These are phyloP conservation scores for Parastagonospora nodorum DNA, from an alignment of 2,329 filamentous ascomycete species.

Conservation along the genomic window DNA sequence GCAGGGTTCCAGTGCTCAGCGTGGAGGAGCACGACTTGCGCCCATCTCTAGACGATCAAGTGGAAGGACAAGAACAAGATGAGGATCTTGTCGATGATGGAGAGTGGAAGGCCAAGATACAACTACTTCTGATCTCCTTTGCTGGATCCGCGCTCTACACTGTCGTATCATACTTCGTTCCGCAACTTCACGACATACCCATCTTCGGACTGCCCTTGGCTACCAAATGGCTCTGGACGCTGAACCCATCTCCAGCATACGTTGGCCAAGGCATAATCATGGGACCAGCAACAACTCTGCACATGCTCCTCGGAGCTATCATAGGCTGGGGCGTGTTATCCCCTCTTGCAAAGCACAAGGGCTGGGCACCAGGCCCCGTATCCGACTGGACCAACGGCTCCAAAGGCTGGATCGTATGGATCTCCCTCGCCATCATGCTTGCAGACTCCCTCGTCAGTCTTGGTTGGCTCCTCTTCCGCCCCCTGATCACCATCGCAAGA, in stretches of 20 bases:
- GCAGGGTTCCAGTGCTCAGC: slow-evolving; percentile 21
- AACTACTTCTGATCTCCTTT: slow-evolving; percentile 64
- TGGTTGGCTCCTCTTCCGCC: slow-evolving; percentile 73
- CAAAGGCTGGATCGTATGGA: slow-evolving; percentile 99
- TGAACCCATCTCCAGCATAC: slow-evolving; percentile 97
- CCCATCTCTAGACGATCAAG: slow-evolving; percentile 18
- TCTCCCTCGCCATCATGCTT: slow-evolving; percentile 94
- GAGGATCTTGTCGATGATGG: slow-evolving; percentile 41
- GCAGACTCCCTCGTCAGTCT: slow-evolving; percentile 90
- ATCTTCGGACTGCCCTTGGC: slow-evolving; percentile 79
- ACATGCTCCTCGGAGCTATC: slow-evolving; percentile 90
- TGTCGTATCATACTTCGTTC: slow-evolving; percentile 86
- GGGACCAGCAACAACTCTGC: slow-evolving; percentile 91
- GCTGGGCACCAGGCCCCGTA: slow-evolving; percentile 88
- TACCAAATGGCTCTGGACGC: slow-evolving; percentile 85
- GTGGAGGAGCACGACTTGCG: slow-evolving; percentile 26
- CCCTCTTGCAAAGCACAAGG: slow-evolving; percentile 80
- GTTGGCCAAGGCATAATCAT: slow-evolving; percentile 98
- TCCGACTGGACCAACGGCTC: slow-evolving; percentile 89
- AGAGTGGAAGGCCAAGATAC: slow-evolving; percentile 68
- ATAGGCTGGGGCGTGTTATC: slow-evolving; percentile 91
- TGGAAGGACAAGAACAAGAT: slow-evolving; percentile 21
- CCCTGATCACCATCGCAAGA: slow-evolving; percentile 58
- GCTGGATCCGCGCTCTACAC: slow-evolving; percentile 67
- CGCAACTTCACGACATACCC: slow-evolving; percentile 81